Evolutionary conservation across 805 yeast genomes (phyloP).

Genomic region (Candida maesae): DNA sequence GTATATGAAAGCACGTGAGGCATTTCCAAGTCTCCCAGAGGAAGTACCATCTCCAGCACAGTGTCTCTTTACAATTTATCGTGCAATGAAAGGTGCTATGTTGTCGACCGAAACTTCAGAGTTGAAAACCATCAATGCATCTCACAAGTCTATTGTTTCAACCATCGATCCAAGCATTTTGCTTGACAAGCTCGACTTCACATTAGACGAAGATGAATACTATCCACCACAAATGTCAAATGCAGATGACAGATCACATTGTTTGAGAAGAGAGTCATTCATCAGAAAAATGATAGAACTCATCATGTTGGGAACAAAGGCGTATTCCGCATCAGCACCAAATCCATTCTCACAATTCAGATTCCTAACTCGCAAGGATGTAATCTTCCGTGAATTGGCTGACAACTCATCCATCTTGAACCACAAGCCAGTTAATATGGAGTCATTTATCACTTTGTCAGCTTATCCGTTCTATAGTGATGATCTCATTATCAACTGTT

Average conservation of each 20-base stretch:
- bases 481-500: slow-evolving; percentile 43
- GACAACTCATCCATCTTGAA: slow-evolving; percentile 27
- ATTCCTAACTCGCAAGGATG: slow-evolving; percentile 24
- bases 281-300: slow-evolving; percentile 53
- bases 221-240: slow-evolving; percentile 46
- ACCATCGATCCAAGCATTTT: slow-evolving; percentile 55
- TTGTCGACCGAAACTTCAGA: slow-evolving; percentile 39
- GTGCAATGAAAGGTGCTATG: slow-evolving; percentile 67
- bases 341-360: slow-evolving; percentile 29
- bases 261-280: slow-evolving; percentile 43
- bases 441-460: slow-evolving; percentile 43
- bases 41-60: slow-evolving; percentile 48
- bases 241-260: slow-evolving; percentile 29
- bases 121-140: slow-evolving; percentile 50
- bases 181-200: slow-evolving; percentile 43
- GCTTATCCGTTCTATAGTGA: slow-evolving; percentile 47
- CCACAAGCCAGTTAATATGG: slow-evolving; percentile 24
- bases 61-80: slow-evolving; percentile 58
- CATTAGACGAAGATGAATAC: slow-evolving; percentile 31
- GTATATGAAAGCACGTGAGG: slow-evolving; percentile 35
- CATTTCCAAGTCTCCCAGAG: slow-evolving; percentile 23
- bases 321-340: slow-evolving; percentile 24
- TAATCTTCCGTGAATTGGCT: slow-evolving; percentile 31
- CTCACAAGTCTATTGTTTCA: slow-evolving; percentile 49
- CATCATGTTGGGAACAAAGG: slow-evolving; percentile 39